Percentiles rank a stretch among this genome's conserved stretches.
phyloP scores from a whole-genome alignment of 2,329 filamentous ascomycete species.

The Delphinella strobiligena region DNA sequence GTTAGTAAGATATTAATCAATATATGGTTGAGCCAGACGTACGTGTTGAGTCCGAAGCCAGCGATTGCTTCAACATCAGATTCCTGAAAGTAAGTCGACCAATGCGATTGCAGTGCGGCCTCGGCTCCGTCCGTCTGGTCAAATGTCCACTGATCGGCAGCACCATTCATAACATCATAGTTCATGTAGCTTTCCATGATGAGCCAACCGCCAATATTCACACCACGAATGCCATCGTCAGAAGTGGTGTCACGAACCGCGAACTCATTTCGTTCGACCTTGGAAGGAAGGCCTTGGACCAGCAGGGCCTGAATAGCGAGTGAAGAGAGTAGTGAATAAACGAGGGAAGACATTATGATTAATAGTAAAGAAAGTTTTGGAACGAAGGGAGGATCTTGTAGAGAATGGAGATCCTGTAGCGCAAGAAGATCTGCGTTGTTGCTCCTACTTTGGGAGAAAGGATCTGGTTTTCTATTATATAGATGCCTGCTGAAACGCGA shows the following conservation, averaged over 20 bases:
- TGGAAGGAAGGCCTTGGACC: slow-evolving; percentile 6
- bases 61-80: slow-evolving; percentile 30
- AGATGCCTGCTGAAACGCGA: too few species aligned
- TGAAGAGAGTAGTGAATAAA: not conserved
- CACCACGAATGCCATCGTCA: slow-evolving; percentile 36
- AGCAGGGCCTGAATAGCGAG: slow-evolving; percentile 5
- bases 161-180: slow-evolving; percentile 14
- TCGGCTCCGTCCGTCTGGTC: slow-evolving; percentile 18
- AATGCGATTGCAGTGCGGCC: slow-evolving; percentile 21
- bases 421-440: too few species aligned
- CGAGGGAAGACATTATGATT: slow-evolving; percentile 3
- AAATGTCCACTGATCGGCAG: slow-evolving; percentile 27
- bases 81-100: slow-evolving; percentile 27
- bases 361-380: too few species aligned
- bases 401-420: too few species aligned
- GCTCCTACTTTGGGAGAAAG: too few species aligned
- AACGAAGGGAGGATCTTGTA: too few species aligned
- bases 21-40: too few species aligned
- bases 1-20: too few species aligned
- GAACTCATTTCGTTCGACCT: not conserved
- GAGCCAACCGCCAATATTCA: slow-evolving; percentile 41
- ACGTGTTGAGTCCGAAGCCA: slow-evolving; percentile 21
- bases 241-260: slow-evolving; percentile 15
- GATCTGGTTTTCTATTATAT: too few species aligned
- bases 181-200: slow-evolving; percentile 31